phyloP scores from a whole-genome alignment of 2,329 filamentous ascomycete genomes.

The Epichloe gansuensis region DNA sequence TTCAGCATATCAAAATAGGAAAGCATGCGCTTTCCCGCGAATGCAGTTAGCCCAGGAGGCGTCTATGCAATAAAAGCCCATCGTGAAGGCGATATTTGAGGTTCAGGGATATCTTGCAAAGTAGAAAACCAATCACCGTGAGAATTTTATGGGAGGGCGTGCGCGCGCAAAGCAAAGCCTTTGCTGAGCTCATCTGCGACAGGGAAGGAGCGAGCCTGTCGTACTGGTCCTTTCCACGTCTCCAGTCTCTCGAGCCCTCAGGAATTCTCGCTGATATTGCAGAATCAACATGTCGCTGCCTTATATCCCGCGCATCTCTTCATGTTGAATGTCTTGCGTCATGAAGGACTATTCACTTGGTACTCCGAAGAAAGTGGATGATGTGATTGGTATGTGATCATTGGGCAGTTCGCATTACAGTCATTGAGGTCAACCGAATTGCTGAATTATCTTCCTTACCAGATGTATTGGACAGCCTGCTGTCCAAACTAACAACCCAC shows the following conservation, averaged over 20 bases:
- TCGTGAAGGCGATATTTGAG: background rate
- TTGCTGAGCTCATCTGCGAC: background rate
- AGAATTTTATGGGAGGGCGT: background rate
- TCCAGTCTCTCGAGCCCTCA: background rate
- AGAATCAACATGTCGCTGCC: background rate
- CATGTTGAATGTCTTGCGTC: background rate
- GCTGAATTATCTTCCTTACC: background rate
- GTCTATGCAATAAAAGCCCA: background rate
- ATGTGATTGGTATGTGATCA: background rate
- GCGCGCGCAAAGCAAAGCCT: background rate
- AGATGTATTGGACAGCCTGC: constrained; percentile 19
- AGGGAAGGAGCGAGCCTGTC: constrained; percentile 1
- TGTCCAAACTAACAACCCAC: constrained; percentile 11
- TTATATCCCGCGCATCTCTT: too few relatives aligned
- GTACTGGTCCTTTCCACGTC: too few relatives aligned
- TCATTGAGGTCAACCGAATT: background rate
- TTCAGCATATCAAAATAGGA: background rate
- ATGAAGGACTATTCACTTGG: background rate
- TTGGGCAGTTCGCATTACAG: background rate
- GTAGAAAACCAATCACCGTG: background rate
- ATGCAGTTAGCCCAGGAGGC: background rate
- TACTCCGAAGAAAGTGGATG: background rate
- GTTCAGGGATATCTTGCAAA: background rate
- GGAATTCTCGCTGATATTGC: background rate
- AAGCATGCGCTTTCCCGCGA: background rate